A percentile compares a stretch with the other conserved stretches of the same genome.
These are phyloP conservation scores for Syzygium oleosum DNA, from an alignment of 345 rosid species.

Conservation along the genomic window DNA sequence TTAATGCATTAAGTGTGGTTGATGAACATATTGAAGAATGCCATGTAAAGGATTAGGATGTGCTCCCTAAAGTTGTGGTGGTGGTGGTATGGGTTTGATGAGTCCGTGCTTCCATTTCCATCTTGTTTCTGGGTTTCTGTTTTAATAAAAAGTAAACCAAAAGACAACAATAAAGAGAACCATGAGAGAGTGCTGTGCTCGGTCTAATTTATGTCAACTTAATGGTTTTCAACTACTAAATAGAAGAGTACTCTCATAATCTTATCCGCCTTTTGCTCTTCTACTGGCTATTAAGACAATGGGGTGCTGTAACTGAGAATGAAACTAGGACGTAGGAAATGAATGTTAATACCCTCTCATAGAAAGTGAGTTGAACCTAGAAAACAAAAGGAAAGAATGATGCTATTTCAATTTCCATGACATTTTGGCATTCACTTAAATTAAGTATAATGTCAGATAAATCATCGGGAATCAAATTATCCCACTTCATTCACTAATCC, in stretches of 20 bases:
- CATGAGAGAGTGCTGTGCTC: not conserved
- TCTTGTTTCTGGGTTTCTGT: not conserved
- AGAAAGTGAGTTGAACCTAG: not conserved
- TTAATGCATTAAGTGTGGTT: not conserved
- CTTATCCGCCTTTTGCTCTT: not conserved
- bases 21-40: not conserved
- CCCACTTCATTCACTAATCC: not conserved
- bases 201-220: not conserved
- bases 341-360: not conserved
- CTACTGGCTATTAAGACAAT: not conserved
- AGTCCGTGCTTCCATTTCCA: not conserved
- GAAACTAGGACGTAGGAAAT: not conserved
- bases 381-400: not conserved
- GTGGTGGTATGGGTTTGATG: not conserved
- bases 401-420: not conserved
- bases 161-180: not conserved
- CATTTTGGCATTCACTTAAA: not conserved
- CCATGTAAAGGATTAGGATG: not conserved
- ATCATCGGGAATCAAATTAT: not conserved
- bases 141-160: not conserved
- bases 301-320: not conserved
- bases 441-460: not conserved
- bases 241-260: not conserved
- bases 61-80: not conserved
- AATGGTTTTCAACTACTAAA: not conserved